Percentiles rank a stretch among this genome's conserved stretches.
These are phyloP conservation scores for Cutaneotrichosporon cutaneum DNA, from an alignment of 1,284 basidiomycete species.

Conservation along the genomic window DNA sequence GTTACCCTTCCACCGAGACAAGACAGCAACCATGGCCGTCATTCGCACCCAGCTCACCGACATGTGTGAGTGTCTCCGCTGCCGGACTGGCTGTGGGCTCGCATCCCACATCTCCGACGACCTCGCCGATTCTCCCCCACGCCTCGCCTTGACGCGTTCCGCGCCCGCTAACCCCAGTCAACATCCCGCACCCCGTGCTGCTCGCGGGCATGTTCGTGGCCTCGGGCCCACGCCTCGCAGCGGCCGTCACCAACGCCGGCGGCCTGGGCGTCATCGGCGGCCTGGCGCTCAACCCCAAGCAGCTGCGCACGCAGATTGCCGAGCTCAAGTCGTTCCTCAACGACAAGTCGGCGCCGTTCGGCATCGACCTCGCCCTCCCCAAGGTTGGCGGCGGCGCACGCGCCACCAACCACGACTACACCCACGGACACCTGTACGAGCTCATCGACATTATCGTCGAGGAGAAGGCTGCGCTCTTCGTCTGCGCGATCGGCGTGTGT, in stretches of 20 bases:
- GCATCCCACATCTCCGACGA: background rate
- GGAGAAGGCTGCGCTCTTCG: constrained; percentile 76
- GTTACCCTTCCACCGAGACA: background rate
- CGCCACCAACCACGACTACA: constrained; percentile 69
- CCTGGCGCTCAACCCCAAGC: constrained; percentile 41
- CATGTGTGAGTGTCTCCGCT: constrained; percentile 8
- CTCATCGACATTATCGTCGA: constrained; percentile 84
- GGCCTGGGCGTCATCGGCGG: constrained; percentile 72
- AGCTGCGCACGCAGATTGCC: constrained; percentile 61
- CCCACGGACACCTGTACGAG: constrained; percentile 67
- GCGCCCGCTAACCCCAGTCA: constrained; percentile 52
- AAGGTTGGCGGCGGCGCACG: constrained; percentile 76
- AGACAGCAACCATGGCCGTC: constrained; percentile 13
- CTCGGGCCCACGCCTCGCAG: constrained; percentile 77
- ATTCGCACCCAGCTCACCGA: constrained; percentile 16
- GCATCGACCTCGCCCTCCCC: constrained; percentile 80
- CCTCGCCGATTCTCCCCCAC: no score
- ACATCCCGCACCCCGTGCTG: constrained; percentile 80
- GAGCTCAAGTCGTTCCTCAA: constrained; percentile 68
- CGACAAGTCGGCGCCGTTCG: constrained; percentile 63
- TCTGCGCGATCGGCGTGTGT: constrained; percentile 76
- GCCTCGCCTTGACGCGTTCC: background rate
- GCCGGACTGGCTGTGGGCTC: background rate
- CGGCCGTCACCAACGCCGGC: constrained; percentile 72
- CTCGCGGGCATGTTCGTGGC: constrained; percentile 83